A percentile compares a stretch with the other conserved stretches of the same genome.
Evolutionary conservation across 306 rosid genomes (phyloP).

Genomic region (Lotus japonicus): DNA sequence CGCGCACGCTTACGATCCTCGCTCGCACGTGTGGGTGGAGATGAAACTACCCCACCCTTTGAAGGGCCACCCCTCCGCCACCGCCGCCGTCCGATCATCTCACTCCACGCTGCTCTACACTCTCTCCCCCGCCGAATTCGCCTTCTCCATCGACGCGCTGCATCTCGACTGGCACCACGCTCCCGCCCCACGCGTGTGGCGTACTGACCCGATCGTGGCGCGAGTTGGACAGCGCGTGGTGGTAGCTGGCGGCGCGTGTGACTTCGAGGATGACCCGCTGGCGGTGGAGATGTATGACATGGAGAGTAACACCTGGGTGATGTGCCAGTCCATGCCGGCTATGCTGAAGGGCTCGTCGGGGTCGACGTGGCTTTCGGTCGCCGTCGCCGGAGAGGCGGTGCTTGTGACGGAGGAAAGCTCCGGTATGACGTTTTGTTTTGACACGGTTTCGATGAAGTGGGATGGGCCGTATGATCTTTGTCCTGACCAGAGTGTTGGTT

Average conservation of each 20-base stretch:
- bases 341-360: conserved; percentile 37
- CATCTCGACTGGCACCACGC: conserved; percentile 45
- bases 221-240: conserved; percentile 29
- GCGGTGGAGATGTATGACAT: conserved; percentile 55
- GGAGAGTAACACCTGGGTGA: conserved; percentile 30
- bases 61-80: too few species aligned
- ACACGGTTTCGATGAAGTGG: conserved; percentile 40
- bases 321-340: conserved; percentile 46
- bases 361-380: conserved; percentile 54
- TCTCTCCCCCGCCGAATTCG: conserved; percentile 39
- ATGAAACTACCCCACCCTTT: too few species aligned
- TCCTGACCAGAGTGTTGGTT: conserved; percentile 11
- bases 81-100: conserved; percentile 52
- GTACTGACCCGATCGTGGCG: conserved; percentile 58
- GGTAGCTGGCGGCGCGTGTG: conserved; percentile 55
- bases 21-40: conserved; percentile 54
- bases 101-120: conserved; percentile 59
- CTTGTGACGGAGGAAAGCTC: conserved; percentile 47
- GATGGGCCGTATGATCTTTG: conserved; percentile 51
- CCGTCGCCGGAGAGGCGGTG: conserved; percentile 32
- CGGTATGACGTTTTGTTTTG: conserved; percentile 42
- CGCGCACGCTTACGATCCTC: conserved; percentile 67
- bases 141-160: conserved; percentile 60
- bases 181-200: conserved; percentile 43
- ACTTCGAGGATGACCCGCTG: conserved; percentile 50